Percentiles rank a stretch among this genome's conserved stretches.
Evolutionary conservation across 805 yeast species (phyloP).

Genomic region (Candida michaelii): DNA sequence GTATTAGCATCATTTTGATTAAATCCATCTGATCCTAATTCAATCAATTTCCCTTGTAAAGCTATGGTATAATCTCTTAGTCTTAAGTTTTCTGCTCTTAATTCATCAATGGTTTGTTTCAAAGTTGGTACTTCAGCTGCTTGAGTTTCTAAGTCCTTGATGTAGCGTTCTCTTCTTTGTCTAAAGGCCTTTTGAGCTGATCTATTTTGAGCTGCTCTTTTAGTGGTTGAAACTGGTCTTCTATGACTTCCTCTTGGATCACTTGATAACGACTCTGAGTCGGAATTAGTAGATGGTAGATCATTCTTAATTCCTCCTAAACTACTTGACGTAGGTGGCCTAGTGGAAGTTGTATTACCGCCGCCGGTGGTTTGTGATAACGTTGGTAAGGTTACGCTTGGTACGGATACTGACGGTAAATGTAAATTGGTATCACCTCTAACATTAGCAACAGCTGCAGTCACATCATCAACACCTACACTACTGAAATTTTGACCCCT

Average conservation of each 20-base stretch:
- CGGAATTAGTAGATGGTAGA: neutral
- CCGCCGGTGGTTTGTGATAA: constrained; percentile 1
- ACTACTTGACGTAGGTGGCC: no score
- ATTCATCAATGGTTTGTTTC: constrained; percentile 62
- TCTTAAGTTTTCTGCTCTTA: constrained; percentile 68
- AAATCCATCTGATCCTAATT: constrained; percentile 27
- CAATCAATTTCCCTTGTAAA: constrained; percentile 65
- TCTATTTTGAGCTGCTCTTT: constrained; percentile 90
- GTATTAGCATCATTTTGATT: neutral
- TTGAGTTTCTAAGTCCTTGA: constrained; percentile 74
- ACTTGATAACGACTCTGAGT: constrained; percentile 1
- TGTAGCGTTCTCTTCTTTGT: constrained; percentile 75
- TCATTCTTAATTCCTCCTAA: neutral
- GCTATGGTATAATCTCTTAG: constrained; percentile 71
- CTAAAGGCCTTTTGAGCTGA: constrained; percentile 91
- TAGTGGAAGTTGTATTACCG: constrained; percentile 12
- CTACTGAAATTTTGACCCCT: constrained; percentile 13
- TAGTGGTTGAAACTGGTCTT: constrained; percentile 57
- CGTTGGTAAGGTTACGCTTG: constrained; percentile 6
- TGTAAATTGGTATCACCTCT: neutral
- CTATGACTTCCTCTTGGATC: constrained; percentile 3
- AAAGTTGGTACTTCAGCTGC: constrained; percentile 63
- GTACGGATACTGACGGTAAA: constrained; percentile 5
- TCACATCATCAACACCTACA: constrained; percentile 19
- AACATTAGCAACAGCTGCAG: constrained; percentile 21